Evolutionary conservation across 441 rosid species (phyloP).

Genomic region (Populus trichocarpa): DNA sequence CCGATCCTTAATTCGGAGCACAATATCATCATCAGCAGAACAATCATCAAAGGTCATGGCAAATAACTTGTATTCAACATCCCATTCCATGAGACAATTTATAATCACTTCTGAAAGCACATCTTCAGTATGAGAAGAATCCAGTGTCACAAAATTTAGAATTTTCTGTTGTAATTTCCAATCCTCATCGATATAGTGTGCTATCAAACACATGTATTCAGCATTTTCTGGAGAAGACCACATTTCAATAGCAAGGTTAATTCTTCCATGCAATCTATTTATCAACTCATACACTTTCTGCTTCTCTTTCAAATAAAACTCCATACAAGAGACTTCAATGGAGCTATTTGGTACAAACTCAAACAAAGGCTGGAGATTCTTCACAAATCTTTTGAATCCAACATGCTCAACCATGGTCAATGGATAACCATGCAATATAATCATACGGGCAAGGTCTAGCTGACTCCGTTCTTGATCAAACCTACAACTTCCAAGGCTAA

Average conservation of each 20-base stretch:
- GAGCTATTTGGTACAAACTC: slow-evolving; percentile 55
- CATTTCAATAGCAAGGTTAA: slow-evolving; percentile 76
- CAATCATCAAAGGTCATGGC: slow-evolving; percentile 74
- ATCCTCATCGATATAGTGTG: slow-evolving; percentile 76
- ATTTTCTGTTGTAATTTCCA: slow-evolving; percentile 82
- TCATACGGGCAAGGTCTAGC: slow-evolving; percentile 90
- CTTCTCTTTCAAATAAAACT: slow-evolving; percentile 76
- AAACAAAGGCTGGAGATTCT: slow-evolving; percentile 88
- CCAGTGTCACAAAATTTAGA: slow-evolving; percentile 77
- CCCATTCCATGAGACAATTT: slow-evolving; percentile 79
- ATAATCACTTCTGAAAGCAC: slow-evolving; percentile 82
- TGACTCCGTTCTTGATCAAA: slow-evolving; percentile 77
- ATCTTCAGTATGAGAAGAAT: slow-evolving; percentile 74
- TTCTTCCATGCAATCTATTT: slow-evolving; percentile 65
- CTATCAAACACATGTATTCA: slow-evolving; percentile 59
- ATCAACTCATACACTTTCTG: slow-evolving; percentile 60
- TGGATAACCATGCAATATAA: slow-evolving; percentile 79
- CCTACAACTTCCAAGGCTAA: slow-evolving; percentile 62
- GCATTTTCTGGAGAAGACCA: slow-evolving; percentile 72
- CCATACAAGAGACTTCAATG: slow-evolving; percentile 70
- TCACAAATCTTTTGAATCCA: slow-evolving; percentile 85
- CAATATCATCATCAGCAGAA: slow-evolving; percentile 56
- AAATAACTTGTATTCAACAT: slow-evolving; percentile 78
- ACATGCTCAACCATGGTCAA: slow-evolving; percentile 81
- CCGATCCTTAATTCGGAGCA: slow-evolving; percentile 58